Evolutionary conservation across 176 grass and related monocot species (phyloP).

Genomic region (Phoenix dactylifera): DNA sequence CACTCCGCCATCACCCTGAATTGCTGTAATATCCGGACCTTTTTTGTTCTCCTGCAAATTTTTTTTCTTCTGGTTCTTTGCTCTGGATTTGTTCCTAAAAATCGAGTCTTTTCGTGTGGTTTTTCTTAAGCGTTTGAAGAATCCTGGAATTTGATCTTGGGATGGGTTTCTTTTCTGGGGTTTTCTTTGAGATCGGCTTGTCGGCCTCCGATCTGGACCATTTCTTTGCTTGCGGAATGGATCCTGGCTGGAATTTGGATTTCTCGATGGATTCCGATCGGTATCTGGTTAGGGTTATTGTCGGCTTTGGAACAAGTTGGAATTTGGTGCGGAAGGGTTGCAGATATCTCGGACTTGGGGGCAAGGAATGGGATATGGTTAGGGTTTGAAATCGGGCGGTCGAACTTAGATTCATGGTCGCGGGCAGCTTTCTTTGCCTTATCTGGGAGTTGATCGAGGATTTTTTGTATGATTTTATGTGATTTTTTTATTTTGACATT

Average conservation of each 20-base stretch:
- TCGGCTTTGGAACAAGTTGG: not conserved
- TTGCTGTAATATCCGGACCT: slow-evolving; percentile 8
- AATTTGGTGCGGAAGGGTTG: not conserved
- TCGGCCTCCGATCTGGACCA: not conserved
- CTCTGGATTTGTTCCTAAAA: not conserved
- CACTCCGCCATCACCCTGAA: not conserved
- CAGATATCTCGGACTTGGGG: slow-evolving; percentile 1
- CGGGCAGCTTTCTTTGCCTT: not conserved
- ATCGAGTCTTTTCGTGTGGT: not conserved
- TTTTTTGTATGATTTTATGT: not conserved
- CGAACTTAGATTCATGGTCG: not conserved
- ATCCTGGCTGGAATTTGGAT: not conserved
- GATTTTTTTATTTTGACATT: not conserved
- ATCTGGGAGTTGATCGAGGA: too few relatives aligned
- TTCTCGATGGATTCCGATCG: not conserved
- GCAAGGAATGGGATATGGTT: not conserved
- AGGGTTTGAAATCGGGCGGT: not conserved
- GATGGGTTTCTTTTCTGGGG: not conserved
- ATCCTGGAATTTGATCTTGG: not conserved
- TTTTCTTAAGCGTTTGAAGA: not conserved
- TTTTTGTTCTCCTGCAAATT: not conserved
- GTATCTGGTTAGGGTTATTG: slow-evolving; percentile 1
- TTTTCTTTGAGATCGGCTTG: not conserved
- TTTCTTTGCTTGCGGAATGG: not conserved
- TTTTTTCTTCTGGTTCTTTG: not conserved